Evolutionary conservation across 352 stramenopile species (phyloP), one percentile per base, ranked within the genome.

Genomic region (Pythium rishiriense): DNA sequence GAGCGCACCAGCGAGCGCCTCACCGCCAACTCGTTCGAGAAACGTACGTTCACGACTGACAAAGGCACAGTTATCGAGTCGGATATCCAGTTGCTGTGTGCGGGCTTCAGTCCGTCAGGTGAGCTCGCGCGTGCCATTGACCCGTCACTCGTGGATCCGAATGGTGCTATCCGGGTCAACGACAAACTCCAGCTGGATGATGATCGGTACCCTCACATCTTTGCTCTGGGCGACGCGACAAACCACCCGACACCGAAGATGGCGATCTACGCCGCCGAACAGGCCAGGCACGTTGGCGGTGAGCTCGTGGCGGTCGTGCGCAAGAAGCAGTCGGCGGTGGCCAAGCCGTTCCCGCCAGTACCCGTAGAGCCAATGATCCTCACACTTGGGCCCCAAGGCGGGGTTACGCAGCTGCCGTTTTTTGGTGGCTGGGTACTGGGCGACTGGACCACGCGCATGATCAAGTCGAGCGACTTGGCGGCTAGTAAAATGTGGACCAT

Each of bases 81-180:
- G 11, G 81, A 90, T 53, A 73, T 88, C 21, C 74, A 85, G 66
- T 62, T 86, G 14, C 58, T 83, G 8, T 79, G 70, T 35, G 74
- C 64, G 17, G 72, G 75, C 4, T 83, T 81, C 33, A 49, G 47
- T 22, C 76, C 75, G 4, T 56, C 75, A 3, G 64, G 52, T 0
- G 69, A 68, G 21, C 42, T 84, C 35, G 63, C 79, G 0, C 43
- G 74, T 43, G 49, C 69, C 42, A 58, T 82, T 28, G 69, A 81
- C 41, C 41, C 68, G 3, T 64, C 54, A 21, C 51, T 82, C 12
- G 68, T 85, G 14, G 74, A 75, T 14, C 29, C 33, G 14, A 45
- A 72, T 15, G 76, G 76, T 0, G 67, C 68, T 42, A 62, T 85
- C 66, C 76, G 76, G 52, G 76, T 85, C 3, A 82, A 81, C 64